Evolutionary conservation across 129 eudicot genomes (phyloP).

Genomic region (Flaveria robusta): DNA sequence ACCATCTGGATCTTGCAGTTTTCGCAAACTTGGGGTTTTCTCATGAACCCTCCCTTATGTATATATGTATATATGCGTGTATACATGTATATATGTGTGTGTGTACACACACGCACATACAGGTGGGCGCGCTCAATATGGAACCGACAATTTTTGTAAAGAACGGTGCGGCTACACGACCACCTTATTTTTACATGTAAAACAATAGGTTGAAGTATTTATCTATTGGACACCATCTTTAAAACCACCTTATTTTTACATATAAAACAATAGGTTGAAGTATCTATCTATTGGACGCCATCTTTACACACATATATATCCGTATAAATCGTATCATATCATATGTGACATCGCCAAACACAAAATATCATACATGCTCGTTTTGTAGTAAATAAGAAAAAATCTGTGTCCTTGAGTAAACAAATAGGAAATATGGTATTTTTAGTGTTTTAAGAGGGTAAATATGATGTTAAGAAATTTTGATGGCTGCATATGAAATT

Average conservation of each 20-base stretch:
- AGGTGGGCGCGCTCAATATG: no score
- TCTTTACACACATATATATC: not conserved
- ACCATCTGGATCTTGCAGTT: no score
- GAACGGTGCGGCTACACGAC: no score
- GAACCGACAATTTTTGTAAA: no score
- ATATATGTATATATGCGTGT: no score
- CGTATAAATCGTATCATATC: not conserved
- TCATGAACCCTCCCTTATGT: no score
- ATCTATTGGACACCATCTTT: not conserved
- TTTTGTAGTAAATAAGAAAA: not conserved
- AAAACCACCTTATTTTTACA: not conserved
- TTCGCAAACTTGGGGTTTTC: no score
- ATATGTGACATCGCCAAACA: not conserved
- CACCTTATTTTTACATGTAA: not conserved
- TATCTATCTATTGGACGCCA: not conserved
- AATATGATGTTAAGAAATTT: not conserved
- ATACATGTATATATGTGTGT: no score
- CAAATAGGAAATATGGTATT: not conserved
- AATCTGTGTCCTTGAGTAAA: not conserved
- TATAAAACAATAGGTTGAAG: not conserved
- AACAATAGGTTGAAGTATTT: not conserved
- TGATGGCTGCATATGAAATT: not conserved
- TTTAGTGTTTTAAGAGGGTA: not conserved
- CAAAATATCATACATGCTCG: not conserved
- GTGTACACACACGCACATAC: no score